Base-by-base conservation (phyloP, 2,329 filamentous ascomycete species). In the Colletotrichum gloeosporioides region DNA sequence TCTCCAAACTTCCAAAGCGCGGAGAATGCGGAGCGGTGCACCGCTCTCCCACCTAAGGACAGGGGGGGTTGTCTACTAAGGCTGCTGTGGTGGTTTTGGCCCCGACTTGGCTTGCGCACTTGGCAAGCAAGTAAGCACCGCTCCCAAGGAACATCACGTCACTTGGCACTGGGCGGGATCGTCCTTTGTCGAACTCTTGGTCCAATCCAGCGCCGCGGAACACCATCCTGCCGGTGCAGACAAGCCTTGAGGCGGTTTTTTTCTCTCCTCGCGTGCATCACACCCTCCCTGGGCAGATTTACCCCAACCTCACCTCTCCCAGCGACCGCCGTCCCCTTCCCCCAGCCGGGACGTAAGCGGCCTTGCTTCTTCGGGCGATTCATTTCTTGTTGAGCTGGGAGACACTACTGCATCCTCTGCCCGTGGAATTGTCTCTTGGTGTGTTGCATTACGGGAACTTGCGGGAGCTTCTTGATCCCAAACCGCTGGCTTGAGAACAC, bases 1-100 rank as follows among this genome's bases (percentile, higher is more conserved):
- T 75, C 73, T 75, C 73, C 72, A 67, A 72, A 62, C 49, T 53
- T 59, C 69, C 69, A 31, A 57, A 59, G 55, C 69, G 73, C 73
- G 73, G 69, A 76, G 73, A 76, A 73, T 72, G 69, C 69, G 69
- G 73, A 72, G 53, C 62, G 6, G 16, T 67, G 18, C 27, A n/a
- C 57, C 5, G 44, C 44, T 49, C 44, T 22, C 44, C 44, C 44
- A 49, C 44, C 44, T 49, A 49, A 49, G 44, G 18, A 22, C 44
- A n/a, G 44, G 44, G 44, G 36, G 44, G 10, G 12, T 36, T 29
- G 8, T 39, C 25, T 39, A 16, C 27, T 27, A 22, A 65, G 32
- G 22, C 22, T 22, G 22, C 22, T n/a, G 6, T n/a, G 39, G 39
- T 44, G 25, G 73, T 25, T 53, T n/a, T 31, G 53, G 18, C 39